Base-by-base conservation (phyloP, 495 filamentous ascomycete genomes). In the Penicillium nucicola region DNA sequence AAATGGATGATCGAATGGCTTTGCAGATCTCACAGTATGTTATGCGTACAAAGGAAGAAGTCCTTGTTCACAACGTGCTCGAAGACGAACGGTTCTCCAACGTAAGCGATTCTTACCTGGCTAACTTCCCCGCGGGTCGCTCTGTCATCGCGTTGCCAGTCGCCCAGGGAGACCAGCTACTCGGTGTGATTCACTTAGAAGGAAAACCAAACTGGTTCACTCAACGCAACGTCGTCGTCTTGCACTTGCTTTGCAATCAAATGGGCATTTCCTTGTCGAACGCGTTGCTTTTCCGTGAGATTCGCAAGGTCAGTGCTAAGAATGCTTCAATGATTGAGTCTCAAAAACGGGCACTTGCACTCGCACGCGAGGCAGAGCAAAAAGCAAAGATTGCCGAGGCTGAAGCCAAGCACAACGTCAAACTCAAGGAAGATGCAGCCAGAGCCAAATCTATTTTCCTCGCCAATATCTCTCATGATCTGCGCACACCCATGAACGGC, bases 381-480 rank as follows among this genome's bases (percentile, higher is more conserved):
- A 92, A 95, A 64, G 88, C 89, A 4, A 92, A 91, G 61, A 72
- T 81, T 23, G 89, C 89, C 1, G 89, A 95, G 64, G 83, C 84
- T 1, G 83, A 89, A 62, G 91, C 91, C 9, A 88, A 91, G 52
- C 84, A 88, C 40, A 92, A 90, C 54, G 88, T 95, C 52, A 87
- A 89, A 59, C 76, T 95, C 12, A 92, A 92, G 40, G 90, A 96
- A 64, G 91, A 96, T 66, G 90, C 90, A 10, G 89, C 90, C 32
- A 88, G 86, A 65, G 90, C 89, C 11, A 96, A 95, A 66, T 88
- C 85, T 6, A 91, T 95, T 42, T 96, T 96, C 77, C 78, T 96
- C 17, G 91, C 91, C 14, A 96, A 96, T 59, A 90, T 95, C 13
- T 92, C 88, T 3, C 89, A 93, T 59, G 89, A 93, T 67, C 69